Percentiles rank a stretch among this genome's conserved stretches.
phyloP scores from a whole-genome alignment of 2,329 filamentous ascomycete species.

The Xylaria polymorpha region DNA sequence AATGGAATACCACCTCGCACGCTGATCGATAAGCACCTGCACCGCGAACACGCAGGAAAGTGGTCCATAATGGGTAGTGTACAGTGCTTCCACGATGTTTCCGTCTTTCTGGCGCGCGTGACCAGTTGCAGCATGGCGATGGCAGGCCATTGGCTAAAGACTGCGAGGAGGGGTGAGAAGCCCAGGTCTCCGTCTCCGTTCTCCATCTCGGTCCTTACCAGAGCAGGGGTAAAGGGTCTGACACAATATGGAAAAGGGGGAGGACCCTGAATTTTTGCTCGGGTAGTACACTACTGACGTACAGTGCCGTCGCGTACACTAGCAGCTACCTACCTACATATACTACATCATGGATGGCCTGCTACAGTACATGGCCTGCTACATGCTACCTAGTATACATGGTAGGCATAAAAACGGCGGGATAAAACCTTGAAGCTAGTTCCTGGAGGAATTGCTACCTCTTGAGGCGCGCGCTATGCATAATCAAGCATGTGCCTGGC shows the following conservation, averaged over 20 bases:
- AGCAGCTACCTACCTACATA: not conserved
- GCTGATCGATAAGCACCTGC: slow-evolving; percentile 22
- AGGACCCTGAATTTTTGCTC: slow-evolving; percentile 37
- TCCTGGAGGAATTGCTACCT: slow-evolving; percentile 28
- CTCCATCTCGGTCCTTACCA: slow-evolving; percentile 8
- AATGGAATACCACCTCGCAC: slow-evolving; percentile 26
- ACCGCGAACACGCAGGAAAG: slow-evolving; percentile 10
- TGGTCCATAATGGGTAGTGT: slow-evolving; percentile 18
- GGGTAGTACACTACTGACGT: slow-evolving; percentile 4
- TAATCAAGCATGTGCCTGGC: slow-evolving; percentile 34
- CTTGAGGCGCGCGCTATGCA: slow-evolving; percentile 26
- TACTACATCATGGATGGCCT: too few relatives aligned
- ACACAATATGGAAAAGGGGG: slow-evolving; percentile 29
- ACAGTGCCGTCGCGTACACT: not conserved
- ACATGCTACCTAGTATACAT: too few relatives aligned
- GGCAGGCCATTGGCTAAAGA: slow-evolving; percentile 21
- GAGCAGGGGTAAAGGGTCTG: slow-evolving; percentile 27
- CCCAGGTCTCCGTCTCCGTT: slow-evolving; percentile 4
- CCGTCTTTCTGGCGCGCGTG: slow-evolving; percentile 37
- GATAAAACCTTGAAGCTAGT: slow-evolving; percentile 7
- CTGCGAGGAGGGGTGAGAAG: slow-evolving; percentile 8
- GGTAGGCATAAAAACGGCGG: slow-evolving; percentile 12
- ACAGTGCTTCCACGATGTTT: slow-evolving; percentile 32
- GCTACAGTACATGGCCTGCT: too few relatives aligned
- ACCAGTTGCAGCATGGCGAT: slow-evolving; percentile 25